Percentiles rank a stretch among this genome's conserved stretches.
Conservation (phyloP, 1,284 basidiomycete species). For the Albatrellus sp. region DNA sequence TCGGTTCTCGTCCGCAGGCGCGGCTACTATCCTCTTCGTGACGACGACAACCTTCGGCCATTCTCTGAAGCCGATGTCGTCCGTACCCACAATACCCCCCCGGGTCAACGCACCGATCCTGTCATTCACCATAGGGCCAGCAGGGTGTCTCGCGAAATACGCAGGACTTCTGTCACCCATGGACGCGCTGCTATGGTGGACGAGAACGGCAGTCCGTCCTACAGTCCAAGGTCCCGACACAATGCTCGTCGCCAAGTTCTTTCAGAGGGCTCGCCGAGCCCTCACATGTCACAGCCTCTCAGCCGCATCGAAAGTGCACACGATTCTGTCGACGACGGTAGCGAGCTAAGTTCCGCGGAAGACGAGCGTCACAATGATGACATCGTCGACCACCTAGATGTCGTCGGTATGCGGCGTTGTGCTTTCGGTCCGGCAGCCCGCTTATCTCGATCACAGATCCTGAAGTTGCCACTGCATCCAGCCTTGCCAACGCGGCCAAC, state of each 20-base stretch:
- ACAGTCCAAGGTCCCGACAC: slow-evolving; percentile 9
- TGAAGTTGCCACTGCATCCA: slow-evolving; percentile 59
- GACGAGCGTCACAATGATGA: slow-evolving; percentile 49
- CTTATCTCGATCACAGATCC: slow-evolving; percentile 37
- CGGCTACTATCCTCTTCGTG: slow-evolving; percentile 3
- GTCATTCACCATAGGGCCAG: too few species aligned
- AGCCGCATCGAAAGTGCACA: slow-evolving; percentile 33
- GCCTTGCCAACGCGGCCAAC: slow-evolving; percentile 68
- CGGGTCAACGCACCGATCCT: too few species aligned
- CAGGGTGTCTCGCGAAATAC: too few species aligned
- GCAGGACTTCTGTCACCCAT: too few species aligned
- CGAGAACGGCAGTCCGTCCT: too few species aligned
- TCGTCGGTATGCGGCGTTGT: slow-evolving; percentile 48
- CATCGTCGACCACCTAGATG: slow-evolving; percentile 68
- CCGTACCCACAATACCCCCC: too few species aligned
- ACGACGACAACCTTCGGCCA: neutral
- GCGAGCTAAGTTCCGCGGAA: slow-evolving; percentile 7
- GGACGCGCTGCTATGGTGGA: too few species aligned
- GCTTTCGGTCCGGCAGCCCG: neutral
- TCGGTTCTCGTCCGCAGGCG: neutral
- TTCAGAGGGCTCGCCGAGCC: too few species aligned
- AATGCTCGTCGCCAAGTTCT: too few species aligned
- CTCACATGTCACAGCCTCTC: slow-evolving; percentile 8
- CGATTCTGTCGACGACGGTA: slow-evolving; percentile 12
- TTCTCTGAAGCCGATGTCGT: too few species aligned